Conservation (phyloP, 441 rosid species). For the Jatropha multifida region DNA sequence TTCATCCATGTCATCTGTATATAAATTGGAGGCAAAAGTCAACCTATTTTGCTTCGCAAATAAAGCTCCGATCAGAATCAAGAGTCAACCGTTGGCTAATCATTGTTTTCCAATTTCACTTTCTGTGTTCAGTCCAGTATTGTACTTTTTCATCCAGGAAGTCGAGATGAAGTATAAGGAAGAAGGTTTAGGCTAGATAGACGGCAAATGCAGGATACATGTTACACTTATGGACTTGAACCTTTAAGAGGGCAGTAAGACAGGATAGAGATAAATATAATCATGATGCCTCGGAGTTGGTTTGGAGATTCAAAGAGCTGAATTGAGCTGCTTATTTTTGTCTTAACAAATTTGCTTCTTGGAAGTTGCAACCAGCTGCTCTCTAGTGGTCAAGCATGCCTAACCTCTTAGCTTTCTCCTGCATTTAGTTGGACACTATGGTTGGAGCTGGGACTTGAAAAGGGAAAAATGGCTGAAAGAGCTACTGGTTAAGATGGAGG, state of each 20-base stretch:
- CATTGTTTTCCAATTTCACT: not conserved
- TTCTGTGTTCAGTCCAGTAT: conserved; percentile 6
- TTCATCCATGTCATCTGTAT: not conserved
- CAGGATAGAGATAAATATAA: not conserved
- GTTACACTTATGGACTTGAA: not conserved
- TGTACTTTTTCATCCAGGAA: not conserved
- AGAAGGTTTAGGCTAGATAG: conserved; percentile 15
- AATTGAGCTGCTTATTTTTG: not conserved
- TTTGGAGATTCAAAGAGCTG: not conserved
- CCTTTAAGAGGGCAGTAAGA: not conserved
- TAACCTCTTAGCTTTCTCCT: conserved; percentile 4
- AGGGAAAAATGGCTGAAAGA: not conserved
- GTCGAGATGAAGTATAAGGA: conserved; percentile 11
- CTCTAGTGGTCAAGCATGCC: conserved; percentile 5
- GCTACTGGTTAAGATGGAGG: not conserved
- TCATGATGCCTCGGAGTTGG: not conserved
- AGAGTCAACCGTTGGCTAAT: not conserved
- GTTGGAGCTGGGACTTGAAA: not conserved
- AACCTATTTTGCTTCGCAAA: not conserved
- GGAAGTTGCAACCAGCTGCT: conserved; percentile 2
- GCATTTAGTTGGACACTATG: not conserved
- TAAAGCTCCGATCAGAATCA: not conserved
- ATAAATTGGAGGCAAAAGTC: not conserved
- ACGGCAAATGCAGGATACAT: conserved; percentile 5
- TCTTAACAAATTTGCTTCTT: not conserved